These are phyloP conservation scores for Candida sanyaensis DNA, from an alignment of 1,139 yeast genomes.

Conservation along the genomic window DNA sequence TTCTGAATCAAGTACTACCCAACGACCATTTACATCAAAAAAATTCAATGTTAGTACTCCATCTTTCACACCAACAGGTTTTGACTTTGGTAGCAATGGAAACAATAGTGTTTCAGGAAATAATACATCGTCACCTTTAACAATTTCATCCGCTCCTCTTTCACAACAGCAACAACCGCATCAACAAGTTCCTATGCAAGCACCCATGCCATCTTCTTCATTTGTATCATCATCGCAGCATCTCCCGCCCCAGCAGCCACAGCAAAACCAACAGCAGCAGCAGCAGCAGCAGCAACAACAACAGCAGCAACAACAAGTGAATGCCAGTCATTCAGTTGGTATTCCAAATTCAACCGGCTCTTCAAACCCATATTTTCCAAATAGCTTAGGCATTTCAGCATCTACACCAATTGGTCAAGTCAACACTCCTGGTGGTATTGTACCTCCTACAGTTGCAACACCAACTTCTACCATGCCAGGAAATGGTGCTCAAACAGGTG, in stretches of 20 bases:
- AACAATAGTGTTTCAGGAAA: not conserved
- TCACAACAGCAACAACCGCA: not conserved
- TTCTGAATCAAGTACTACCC: constrained; percentile 3
- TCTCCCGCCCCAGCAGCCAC: not conserved
- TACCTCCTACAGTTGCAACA: not conserved
- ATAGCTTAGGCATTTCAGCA: not conserved
- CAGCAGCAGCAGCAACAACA: not conserved
- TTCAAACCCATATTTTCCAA: constrained; percentile 2
- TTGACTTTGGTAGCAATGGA: constrained; percentile 8
- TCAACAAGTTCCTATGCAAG: not conserved
- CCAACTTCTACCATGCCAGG: constrained; percentile 6
- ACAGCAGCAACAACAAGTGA: not conserved
- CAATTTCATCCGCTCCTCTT: constrained; percentile 3
- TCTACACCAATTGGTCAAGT: constrained; percentile 1
- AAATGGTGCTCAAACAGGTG: constrained; percentile 1
- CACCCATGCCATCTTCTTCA: constrained; percentile 1
- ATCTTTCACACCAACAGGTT: constrained; percentile 33
- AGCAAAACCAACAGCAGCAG: too few relatives aligned
- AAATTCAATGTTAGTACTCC: constrained; percentile 35
- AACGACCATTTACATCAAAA: constrained; percentile 17
- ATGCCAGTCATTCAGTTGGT: not conserved
- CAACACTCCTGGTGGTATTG: not conserved
- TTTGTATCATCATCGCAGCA: constrained; percentile 1
- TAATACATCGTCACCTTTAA: constrained; percentile 2
- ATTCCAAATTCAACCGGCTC: not conserved